Conservation (phyloP, 768 basidiomycete species). For the Rickenella mellea region DNA sequence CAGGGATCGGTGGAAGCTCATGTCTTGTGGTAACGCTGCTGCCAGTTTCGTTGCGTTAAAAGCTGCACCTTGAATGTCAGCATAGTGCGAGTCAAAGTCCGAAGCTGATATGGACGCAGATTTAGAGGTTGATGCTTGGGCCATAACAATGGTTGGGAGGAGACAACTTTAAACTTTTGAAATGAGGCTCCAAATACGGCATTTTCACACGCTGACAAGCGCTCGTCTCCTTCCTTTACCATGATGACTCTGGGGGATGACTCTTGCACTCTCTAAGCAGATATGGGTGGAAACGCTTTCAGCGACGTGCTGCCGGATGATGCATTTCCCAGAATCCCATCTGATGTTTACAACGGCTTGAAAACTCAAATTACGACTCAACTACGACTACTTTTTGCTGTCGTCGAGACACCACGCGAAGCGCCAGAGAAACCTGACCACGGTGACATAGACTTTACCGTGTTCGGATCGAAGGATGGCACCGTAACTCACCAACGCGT, state of each 20-base stretch:
- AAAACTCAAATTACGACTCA: constrained; percentile 35
- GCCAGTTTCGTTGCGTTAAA: constrained; percentile 57
- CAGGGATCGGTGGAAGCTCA: constrained; percentile 85
- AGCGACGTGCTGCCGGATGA: constrained; percentile 28
- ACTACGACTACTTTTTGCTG: constrained; percentile 36
- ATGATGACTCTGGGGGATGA: no score
- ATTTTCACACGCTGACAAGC: not conserved
- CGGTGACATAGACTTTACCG: constrained; percentile 65
- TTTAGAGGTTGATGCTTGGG: not conserved
- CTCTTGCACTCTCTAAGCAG: no score
- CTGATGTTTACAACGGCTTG: constrained; percentile 38
- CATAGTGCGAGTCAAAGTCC: constrained; percentile 45
- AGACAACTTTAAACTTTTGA: not conserved
- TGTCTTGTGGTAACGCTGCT: constrained; percentile 57
- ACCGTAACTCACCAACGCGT: constrained; percentile 11
- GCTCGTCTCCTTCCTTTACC: not conserved
- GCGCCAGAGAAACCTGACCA: constrained; percentile 56
- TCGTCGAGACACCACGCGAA: constrained; percentile 49
- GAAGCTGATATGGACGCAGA: constrained; percentile 10
- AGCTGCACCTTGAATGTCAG: constrained; percentile 47
- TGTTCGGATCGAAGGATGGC: constrained; percentile 30
- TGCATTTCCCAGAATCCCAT: constrained; percentile 55
- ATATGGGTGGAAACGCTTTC: constrained; percentile 77
- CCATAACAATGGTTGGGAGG: not conserved
- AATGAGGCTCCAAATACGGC: not conserved